Evolutionary conservation across 805 yeast species (phyloP).

Genomic region (Yamadazyma akitaensis): DNA sequence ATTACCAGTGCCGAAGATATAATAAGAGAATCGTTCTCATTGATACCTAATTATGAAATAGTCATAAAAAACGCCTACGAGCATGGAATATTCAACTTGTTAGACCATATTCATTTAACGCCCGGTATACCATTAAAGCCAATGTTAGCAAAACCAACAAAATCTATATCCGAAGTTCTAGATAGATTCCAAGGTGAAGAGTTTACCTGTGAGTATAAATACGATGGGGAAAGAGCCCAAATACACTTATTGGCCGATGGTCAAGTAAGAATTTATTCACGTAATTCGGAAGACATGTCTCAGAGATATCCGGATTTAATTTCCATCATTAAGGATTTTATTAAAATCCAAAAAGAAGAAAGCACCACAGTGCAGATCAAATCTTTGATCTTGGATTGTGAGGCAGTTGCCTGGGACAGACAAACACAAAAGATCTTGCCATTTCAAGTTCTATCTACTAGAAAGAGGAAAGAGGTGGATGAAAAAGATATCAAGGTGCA

Average conservation of each 20-base stretch:
- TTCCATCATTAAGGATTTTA: conserved; percentile 60
- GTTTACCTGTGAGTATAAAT: conserved; percentile 94
- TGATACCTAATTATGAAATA: conserved; percentile 84
- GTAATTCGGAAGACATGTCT: conserved; percentile 97
- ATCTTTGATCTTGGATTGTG: conserved; percentile 79
- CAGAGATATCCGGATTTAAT: conserved; percentile 90
- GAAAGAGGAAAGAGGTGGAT: conserved; percentile 91
- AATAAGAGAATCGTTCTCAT: conserved; percentile 82
- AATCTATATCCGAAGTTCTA: conserved; percentile 85
- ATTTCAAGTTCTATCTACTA: conserved; percentile 86
- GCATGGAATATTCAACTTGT: conserved; percentile 63
- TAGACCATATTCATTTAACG: conserved; percentile 66
- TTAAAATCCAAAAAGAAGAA: conserved; percentile 28
- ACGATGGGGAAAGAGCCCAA: conserved; percentile 98
- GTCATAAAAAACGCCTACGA: conserved; percentile 64
- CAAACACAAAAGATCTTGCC: conserved; percentile 78
- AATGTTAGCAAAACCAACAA: conserved; percentile 97
- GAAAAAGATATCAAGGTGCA: conserved; percentile 84
- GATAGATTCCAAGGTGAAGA: conserved; percentile 81
- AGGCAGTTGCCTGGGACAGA: conserved; percentile 96
- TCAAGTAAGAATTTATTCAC: conserved; percentile 72
- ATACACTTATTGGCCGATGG: conserved; percentile 72
- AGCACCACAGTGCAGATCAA: conserved; percentile 28
- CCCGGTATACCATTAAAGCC: conserved; percentile 97
- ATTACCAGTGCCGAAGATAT: conserved; percentile 68